Conservation (phyloP, 495 filamentous ascomycete species). For the Apiosordaria backusii region DNA sequence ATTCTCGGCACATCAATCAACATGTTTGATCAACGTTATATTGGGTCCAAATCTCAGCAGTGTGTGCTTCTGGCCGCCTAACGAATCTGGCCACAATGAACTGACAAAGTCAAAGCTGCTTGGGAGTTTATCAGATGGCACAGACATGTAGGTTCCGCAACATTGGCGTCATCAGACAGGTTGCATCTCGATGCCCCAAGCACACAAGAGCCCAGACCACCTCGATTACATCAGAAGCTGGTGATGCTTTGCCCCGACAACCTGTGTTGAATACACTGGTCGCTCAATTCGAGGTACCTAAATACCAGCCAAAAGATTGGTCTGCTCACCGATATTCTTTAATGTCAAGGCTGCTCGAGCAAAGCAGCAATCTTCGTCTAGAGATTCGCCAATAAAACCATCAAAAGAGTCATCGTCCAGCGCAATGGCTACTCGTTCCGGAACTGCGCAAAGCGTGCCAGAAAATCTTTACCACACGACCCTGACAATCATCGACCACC, state of each 20-base stretch:
- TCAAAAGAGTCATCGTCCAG: not conserved
- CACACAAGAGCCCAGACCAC: not conserved
- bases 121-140: not conserved
- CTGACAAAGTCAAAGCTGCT: not conserved
- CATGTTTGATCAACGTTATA: not conserved
- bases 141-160: not conserved
- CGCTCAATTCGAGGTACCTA: not conserved
- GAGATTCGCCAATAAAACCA: not conserved
- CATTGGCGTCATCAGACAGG: not conserved
- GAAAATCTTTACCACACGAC: slow-evolving; percentile 40
- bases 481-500: slow-evolving; percentile 36
- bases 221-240: not conserved
- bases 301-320: not conserved
- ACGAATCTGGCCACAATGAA: not conserved
- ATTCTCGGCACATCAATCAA: not conserved
- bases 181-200: not conserved
- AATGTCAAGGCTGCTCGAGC: not conserved
- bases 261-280: not conserved
- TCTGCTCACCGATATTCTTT: not conserved
- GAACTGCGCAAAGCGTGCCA: not conserved
- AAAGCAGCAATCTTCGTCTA: not conserved
- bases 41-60: not conserved
- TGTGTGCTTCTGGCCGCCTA: not conserved
- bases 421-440: not conserved
- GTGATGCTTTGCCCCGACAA: not conserved